phyloP scores from a whole-genome alignment of 2,329 filamentous ascomycete genomes.

The Claviceps sp. region DNA sequence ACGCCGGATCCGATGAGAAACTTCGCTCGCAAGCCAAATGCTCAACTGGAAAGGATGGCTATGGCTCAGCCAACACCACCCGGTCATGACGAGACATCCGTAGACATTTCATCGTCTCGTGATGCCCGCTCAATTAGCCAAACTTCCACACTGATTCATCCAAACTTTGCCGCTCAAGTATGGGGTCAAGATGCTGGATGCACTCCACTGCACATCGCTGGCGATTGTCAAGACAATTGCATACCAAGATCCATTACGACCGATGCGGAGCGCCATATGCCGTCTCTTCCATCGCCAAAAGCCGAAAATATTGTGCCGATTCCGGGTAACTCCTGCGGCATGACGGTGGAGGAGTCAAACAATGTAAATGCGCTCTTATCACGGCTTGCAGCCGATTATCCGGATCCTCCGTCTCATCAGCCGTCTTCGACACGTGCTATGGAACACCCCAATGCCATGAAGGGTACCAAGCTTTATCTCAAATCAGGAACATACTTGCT shows the following conservation, averaged over 20 bases:
- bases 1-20: constrained; percentile 13
- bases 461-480: constrained; percentile 21
- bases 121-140: constrained; percentile 23
- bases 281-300: constrained; percentile 45
- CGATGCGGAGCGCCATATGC: constrained; percentile 34
- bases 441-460: constrained; percentile 25
- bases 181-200: constrained; percentile 36
- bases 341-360: constrained; percentile 14
- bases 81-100: constrained; percentile 9
- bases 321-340: constrained; percentile 17
- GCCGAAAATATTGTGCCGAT: constrained; percentile 40
- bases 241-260: constrained; percentile 34
- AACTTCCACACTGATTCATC: constrained; percentile 47
- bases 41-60: constrained; percentile 39
- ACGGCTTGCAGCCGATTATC: constrained; percentile 8
- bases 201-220: constrained; percentile 23
- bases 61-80: constrained; percentile 8
- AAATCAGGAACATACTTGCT: constrained; percentile 10
- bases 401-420: constrained; percentile 9
- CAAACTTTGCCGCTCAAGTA: constrained; percentile 41
- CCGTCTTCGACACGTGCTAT: constrained; percentile 22
- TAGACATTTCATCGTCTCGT: neutral
- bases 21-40: constrained; percentile 15
- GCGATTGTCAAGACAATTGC: constrained; percentile 26
- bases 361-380: neutral